phyloP scores from a whole-genome alignment of 192 early-diverging fungal genomes.

The Rhizophagus sp. region DNA sequence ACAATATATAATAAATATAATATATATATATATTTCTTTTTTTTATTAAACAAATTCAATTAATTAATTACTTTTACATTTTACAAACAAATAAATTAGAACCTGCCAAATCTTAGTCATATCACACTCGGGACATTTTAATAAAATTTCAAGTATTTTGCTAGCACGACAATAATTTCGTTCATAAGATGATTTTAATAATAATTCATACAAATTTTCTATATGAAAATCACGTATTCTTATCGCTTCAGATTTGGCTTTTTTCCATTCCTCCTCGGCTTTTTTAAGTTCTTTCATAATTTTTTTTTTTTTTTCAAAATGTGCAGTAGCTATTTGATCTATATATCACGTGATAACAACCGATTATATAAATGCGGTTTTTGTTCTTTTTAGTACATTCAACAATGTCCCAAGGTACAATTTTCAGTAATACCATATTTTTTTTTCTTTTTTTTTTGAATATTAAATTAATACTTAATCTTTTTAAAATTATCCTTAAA shows the following conservation, averaged over 20 bases:
- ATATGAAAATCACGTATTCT: background rate
- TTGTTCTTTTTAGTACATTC: no score
- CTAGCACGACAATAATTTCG: conserved; percentile 17
- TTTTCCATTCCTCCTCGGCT: background rate
- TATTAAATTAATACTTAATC: no score
- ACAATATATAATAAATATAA: background rate
- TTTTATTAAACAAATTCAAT: background rate
- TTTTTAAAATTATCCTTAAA: no score
- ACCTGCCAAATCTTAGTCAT: conserved; percentile 18
- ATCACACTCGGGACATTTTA: conserved; percentile 8
- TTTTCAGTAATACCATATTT: no score
- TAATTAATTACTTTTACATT: no score
- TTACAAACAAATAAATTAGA: background rate
- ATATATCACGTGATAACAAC: no score
- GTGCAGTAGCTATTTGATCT: no score
- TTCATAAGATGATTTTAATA: background rate
- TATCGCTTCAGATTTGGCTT: background rate
- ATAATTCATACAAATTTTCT: conserved; percentile 9
- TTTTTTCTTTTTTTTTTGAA: no score
- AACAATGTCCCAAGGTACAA: no score
- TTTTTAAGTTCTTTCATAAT: background rate
- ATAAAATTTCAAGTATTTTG: conserved; percentile 11
- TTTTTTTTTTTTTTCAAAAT: no score
- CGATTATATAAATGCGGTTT: no score
- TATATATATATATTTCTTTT: background rate